phyloP scores from a whole-genome alignment of 192 early-diverging fungal species.

The Jimgerdemannia flammicorona region DNA sequence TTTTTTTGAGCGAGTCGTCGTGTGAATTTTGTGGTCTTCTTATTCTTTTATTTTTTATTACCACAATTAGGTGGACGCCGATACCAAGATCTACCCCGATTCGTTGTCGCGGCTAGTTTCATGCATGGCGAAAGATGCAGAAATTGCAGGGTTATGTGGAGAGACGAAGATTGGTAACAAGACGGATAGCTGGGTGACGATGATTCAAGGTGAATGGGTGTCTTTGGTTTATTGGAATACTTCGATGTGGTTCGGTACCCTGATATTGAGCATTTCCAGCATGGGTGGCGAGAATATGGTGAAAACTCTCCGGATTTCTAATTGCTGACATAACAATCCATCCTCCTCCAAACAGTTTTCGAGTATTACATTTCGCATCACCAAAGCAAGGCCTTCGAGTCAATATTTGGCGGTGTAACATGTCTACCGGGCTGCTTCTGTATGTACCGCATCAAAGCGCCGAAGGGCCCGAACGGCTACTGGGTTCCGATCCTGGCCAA shows the following conservation, averaged over 20 bases:
- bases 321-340: not conserved
- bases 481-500: constrained; percentile 78
- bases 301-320: not conserved
- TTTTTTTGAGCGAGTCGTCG: not conserved
- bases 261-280: not conserved
- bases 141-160: constrained; percentile 92
- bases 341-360: constrained; percentile 48
- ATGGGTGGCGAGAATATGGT: not conserved
- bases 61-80: constrained; percentile 65
- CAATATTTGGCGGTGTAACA: constrained; percentile 76
- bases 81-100: constrained; percentile 79
- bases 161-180: constrained; percentile 97
- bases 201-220: constrained; percentile 65
- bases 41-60: constrained; percentile 4
- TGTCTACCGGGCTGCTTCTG: constrained; percentile 80
- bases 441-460: constrained; percentile 79
- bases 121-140: constrained; percentile 78
- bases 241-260: too few relatives aligned
- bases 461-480: constrained; percentile 70
- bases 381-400: constrained; percentile 75
- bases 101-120: constrained; percentile 72
- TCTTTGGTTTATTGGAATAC: constrained; percentile 19
- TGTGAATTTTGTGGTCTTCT: too few relatives aligned
- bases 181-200: constrained; percentile 77
- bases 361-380: constrained; percentile 88